These are phyloP conservation scores for Tetracladium maxilliforme DNA, from an alignment of 2,329 filamentous ascomycete species.

Conservation along the genomic window DNA sequence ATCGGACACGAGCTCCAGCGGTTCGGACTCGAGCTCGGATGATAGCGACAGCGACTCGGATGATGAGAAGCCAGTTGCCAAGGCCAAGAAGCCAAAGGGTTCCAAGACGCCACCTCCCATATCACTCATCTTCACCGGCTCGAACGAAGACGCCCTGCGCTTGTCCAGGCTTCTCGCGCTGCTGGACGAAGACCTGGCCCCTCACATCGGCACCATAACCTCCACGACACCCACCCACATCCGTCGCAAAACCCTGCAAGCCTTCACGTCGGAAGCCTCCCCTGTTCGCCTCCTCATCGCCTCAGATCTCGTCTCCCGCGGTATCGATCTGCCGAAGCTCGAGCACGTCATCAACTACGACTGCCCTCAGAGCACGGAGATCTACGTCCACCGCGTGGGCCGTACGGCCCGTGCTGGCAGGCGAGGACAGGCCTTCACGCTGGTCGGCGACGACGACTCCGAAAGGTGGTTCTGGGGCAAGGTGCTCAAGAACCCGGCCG, in stretches of 20 bases:
- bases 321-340: slow-evolving; percentile 68
- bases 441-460: slow-evolving; percentile 70
- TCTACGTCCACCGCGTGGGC: slow-evolving; percentile 85
- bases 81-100: slow-evolving; percentile 5
- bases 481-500: slow-evolving; percentile 44
- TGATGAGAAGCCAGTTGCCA: slow-evolving; percentile 5
- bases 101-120: slow-evolving; percentile 18
- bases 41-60: slow-evolving; percentile 12
- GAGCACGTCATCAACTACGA: slow-evolving; percentile 91
- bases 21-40: slow-evolving; percentile 17
- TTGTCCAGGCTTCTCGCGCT: slow-evolving; percentile 66
- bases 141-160: slow-evolving; percentile 76
- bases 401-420: slow-evolving; percentile 75
- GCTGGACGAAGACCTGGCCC: slow-evolving; percentile 41
- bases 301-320: slow-evolving; percentile 84
- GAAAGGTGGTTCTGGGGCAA: slow-evolving; percentile 79
- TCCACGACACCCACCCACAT: slow-evolving; percentile 63
- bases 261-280: slow-evolving; percentile 47
- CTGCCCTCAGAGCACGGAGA: slow-evolving; percentile 63
- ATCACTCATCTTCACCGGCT: slow-evolving; percentile 73
- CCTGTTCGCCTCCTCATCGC: slow-evolving; percentile 66
- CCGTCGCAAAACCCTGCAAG: slow-evolving; percentile 50
- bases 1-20: slow-evolving; percentile 17
- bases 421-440: slow-evolving; percentile 67
- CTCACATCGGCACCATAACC: slow-evolving; percentile 54